Conservation (phyloP, 2,329 filamentous ascomycete genomes). For the Aspergillus thermomutatus region DNA sequence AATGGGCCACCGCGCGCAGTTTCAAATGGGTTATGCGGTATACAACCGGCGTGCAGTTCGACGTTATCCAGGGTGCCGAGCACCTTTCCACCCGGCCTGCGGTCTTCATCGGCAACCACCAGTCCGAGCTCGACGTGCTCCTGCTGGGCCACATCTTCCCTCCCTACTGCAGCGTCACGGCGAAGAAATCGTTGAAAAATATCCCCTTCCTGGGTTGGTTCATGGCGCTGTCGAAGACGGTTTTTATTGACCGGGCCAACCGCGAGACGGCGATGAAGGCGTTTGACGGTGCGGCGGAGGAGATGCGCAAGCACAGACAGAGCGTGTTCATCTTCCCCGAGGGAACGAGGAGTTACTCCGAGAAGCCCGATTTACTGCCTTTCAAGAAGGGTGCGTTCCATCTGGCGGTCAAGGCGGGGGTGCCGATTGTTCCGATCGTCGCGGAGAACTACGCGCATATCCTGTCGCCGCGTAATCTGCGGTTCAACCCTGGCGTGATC, state of each 20-base stretch:
- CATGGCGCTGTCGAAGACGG: slow-evolving; percentile 79
- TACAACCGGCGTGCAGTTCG: slow-evolving; percentile 74
- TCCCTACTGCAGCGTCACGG: slow-evolving; percentile 85
- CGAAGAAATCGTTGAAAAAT: slow-evolving; percentile 77
- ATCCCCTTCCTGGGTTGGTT: slow-evolving; percentile 92
- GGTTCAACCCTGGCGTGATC: slow-evolving; percentile 67
- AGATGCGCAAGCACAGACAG: slow-evolving; percentile 70
- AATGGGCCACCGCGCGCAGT: slow-evolving; percentile 76
- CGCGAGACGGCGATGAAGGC: slow-evolving; percentile 76
- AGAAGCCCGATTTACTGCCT: slow-evolving; percentile 76
- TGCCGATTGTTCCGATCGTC: slow-evolving; percentile 85
- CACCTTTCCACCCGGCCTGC: slow-evolving; percentile 70
- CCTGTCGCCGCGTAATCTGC: slow-evolving; percentile 60
- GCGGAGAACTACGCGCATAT: slow-evolving; percentile 76
- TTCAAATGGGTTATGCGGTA: slow-evolving; percentile 78
- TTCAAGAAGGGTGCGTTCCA: slow-evolving; percentile 99
- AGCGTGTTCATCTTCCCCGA: slow-evolving; percentile 62
- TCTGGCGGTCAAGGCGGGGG: slow-evolving; percentile 86
- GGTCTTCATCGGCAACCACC: slow-evolving; percentile 92
- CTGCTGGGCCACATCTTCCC: slow-evolving; percentile 89
- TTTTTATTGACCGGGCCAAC: slow-evolving; percentile 94
- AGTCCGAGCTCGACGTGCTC: slow-evolving; percentile 91
- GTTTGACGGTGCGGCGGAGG: slow-evolving; percentile 75
- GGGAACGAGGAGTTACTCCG: slow-evolving; percentile 85
- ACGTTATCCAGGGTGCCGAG: slow-evolving; percentile 63